Evolutionary conservation across 2,329 filamentous ascomycete genomes (phyloP), one percentile per base, ranked within the genome.

Genomic region (Penicillium italicum): DNA sequence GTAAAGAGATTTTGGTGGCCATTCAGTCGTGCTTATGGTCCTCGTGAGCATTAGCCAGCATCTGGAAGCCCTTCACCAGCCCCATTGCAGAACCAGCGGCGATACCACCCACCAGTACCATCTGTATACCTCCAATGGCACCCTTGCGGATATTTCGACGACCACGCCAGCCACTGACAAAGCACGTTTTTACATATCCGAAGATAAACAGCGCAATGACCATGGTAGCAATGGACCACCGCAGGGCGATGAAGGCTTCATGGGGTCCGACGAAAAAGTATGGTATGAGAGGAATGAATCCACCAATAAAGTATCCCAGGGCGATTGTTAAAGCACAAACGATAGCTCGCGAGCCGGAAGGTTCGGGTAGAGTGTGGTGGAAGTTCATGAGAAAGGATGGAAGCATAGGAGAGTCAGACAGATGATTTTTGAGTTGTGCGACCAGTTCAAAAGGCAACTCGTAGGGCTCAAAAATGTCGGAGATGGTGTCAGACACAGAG

Each of bases 191-290:
- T 31, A 73, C 71, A 59, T 77, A 82, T 0, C 81, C 80, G 56
- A 83, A 83, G 8, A 76, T 46, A 45, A 82, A 70, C 28, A 83
- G 66, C 1, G 79, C 75, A 20, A 81, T 59, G 1, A 71, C 73
- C 61, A 80, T 82, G 16, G 80, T 76, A n/a, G 74, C 77, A 50
- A 82, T 80, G n/a, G 77, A 80, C 64, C 74, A 76, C 57, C 75
- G 76, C 41, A 87, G 62, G 81, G 93, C 59, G 87, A 96, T 71
- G 91, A 93, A 79, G 80, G 88, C 59, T 90, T 97, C 72, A 87
- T 92, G 42, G 79, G 85, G 63, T 82, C 91, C 53, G 83, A 95
- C 61, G 86, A 75, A 75, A 59, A 83, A 82, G 64, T 83, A 83
- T 0, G 81, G 81, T 0, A 82, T 70, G 61, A 83, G 74, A 7